Conservation (phyloP, 257 asterid genomes). For the Gynochthodes officinalis region DNA sequence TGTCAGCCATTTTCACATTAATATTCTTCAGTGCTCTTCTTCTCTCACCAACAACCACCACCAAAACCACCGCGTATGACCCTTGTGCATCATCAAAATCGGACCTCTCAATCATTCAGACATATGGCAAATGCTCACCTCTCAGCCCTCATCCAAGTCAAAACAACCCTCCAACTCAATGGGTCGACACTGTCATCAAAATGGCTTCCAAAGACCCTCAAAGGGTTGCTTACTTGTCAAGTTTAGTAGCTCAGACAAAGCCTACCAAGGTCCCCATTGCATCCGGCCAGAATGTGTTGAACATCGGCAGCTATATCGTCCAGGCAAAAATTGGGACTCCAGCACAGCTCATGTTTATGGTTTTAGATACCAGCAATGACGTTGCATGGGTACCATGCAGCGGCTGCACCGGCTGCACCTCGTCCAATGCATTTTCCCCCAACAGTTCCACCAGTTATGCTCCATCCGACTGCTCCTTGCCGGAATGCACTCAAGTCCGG, state of each 20-base stretch:
- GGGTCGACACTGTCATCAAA: slow-evolving; percentile 49
- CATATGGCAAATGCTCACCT: slow-evolving; percentile 85
- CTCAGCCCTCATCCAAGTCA: slow-evolving; percentile 41
- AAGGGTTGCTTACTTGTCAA: slow-evolving; percentile 61
- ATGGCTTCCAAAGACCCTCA: slow-evolving; percentile 74
- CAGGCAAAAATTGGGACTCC: slow-evolving; percentile 83
- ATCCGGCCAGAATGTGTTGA: slow-evolving; percentile 59
- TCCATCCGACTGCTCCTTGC: slow-evolving; percentile 55
- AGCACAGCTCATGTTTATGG: slow-evolving; percentile 83
- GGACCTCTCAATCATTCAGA: slow-evolving; percentile 64
- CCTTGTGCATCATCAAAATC: slow-evolving; percentile 58
- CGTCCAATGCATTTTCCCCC: slow-evolving; percentile 49
- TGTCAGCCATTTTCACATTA: slow-evolving; percentile 35
- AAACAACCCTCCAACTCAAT: slow-evolving; percentile 20
- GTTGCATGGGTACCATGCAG: slow-evolving; percentile 90
- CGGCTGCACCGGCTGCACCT: slow-evolving; percentile 69
- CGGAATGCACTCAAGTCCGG: slow-evolving; percentile 62
- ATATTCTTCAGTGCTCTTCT: slow-evolving; percentile 37
- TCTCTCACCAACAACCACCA: slow-evolving; percentile 28
- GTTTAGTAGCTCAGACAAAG: slow-evolving; percentile 39
- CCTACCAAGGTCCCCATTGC: slow-evolving; percentile 59
- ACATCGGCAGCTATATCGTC: slow-evolving; percentile 61
- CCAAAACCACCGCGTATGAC: slow-evolving; percentile 24
- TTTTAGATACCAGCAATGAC: slow-evolving; percentile 76
- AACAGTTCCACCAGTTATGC: slow-evolving; percentile 60